Evolutionary conservation across 768 basidiomycete genomes (phyloP).

Genomic region (Coprinopsis strossmayeri): DNA sequence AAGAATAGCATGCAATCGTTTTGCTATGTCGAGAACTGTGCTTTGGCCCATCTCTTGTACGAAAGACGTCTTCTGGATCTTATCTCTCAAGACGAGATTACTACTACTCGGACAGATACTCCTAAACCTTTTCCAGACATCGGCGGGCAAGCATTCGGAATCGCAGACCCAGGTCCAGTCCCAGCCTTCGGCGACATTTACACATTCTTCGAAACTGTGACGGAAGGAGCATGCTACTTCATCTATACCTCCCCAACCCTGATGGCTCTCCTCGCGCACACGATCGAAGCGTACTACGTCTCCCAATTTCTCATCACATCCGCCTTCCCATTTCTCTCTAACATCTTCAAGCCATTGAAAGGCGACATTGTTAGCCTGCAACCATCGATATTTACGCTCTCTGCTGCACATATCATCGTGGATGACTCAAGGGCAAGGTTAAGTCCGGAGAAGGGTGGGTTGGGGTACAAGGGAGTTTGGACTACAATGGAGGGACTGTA

Average conservation of each 20-base stretch:
- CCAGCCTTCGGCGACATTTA: conserved; percentile 61
- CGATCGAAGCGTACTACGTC: conserved; percentile 52
- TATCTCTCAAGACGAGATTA: conserved; percentile 32
- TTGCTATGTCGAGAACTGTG: conserved; percentile 72
- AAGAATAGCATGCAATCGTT: conserved; percentile 53
- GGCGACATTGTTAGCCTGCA: conserved; percentile 52
- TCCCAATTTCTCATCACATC: conserved; percentile 31
- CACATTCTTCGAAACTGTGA: conserved; percentile 44
- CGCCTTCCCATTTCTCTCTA: conserved; percentile 16
- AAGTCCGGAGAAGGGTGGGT: conserved; percentile 47
- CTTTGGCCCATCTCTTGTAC: conserved; percentile 65
- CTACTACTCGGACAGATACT: too few relatives aligned
- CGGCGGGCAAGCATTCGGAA: conserved; percentile 63
- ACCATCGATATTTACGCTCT: conserved; percentile 50
- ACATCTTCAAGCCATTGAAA: conserved; percentile 35
- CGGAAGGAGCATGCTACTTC: conserved; percentile 52
- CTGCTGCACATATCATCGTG: conserved; percentile 49
- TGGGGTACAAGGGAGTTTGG: conserved; percentile 57
- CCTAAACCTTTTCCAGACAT: conserved; percentile 48
- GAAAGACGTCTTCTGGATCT: conserved; percentile 64
- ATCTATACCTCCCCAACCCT: conserved; percentile 49
- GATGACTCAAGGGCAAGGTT: conserved; percentile 61
- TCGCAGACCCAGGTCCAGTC: conserved; percentile 62
- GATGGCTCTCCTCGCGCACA: conserved; percentile 59
- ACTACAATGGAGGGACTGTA: conserved; percentile 53